Evolutionary conservation across 2,329 filamentous ascomycete species (phyloP).

Genomic region (Fusarium coicis): DNA sequence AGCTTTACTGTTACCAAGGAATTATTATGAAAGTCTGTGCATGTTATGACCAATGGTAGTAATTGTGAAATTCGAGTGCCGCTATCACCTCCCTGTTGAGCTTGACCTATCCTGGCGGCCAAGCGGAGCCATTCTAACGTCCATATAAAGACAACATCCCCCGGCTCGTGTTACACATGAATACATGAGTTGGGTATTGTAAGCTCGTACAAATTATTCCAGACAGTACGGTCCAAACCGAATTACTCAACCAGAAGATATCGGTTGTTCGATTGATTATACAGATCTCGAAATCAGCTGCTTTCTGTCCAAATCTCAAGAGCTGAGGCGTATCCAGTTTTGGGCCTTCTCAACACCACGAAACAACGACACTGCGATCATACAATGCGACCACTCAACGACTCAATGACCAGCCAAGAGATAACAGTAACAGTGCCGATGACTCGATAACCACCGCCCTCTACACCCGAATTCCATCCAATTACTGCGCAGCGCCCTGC

Average conservation of each 20-base stretch:
- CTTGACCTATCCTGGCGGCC: slow-evolving; percentile 17
- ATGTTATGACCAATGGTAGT: slow-evolving; percentile 20
- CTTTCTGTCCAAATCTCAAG: neutral
- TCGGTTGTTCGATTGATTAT: neutral
- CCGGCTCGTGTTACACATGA: slow-evolving; percentile 15
- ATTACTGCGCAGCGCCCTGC: slow-evolving; percentile 4
- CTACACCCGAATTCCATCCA: neutral
- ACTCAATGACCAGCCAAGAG: neutral
- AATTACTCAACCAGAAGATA: neutral
- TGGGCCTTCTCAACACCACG: neutral
- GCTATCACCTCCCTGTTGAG: slow-evolving; percentile 8
- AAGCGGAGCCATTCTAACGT: slow-evolving; percentile 20
- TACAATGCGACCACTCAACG: neutral
- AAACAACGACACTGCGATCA: neutral
- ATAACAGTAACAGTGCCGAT: neutral
- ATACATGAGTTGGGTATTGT: neutral
- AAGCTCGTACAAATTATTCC: neutral
- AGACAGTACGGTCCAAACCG: neutral
- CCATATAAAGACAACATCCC: slow-evolving; percentile 36
- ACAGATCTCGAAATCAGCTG: no score
- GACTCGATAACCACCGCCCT: neutral
- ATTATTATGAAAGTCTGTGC: slow-evolving; percentile 11
- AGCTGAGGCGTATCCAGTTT: neutral
- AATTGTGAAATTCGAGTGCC: slow-evolving; percentile 18
- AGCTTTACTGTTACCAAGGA: neutral